Base-by-base conservation (phyloP, 83 land plant species). In the Larix sibirica region DNA sequence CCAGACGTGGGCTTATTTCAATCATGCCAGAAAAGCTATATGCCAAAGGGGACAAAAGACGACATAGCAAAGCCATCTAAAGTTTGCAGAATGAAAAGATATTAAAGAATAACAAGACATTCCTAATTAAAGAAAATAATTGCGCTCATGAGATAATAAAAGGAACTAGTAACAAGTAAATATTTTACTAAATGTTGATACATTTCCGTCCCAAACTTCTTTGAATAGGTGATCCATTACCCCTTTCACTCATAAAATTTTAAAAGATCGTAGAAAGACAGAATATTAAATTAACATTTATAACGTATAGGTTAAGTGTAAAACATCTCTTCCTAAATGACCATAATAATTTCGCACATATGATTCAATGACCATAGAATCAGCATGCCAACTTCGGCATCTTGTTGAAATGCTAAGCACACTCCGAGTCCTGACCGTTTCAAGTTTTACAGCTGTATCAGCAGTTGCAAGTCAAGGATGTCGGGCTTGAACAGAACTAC, bases 341-440 rank as follows among this genome's bases (percentile, higher is more conserved):
- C n/a, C 50, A 40, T 8, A 33, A n/a, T 6, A 40, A 17, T 71
- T 3, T 71, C 20, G 50, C 17, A 20, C n/a, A 71, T 42, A 38
- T 71, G 47, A n/a, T 71, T n/a, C n/a, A 42, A 42, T 71, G 76
- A n/a, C 54, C 77, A 42, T 71, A 8, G 9, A 20, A 71, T 36
- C 21, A 71, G 54, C 56, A 54, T 42, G 54, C 38, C 76, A 40
- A 71, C 50, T 71, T 42, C 36, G 76, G 24, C 23, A 71, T 47
- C 76, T 71, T 28, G 20, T 20, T 71, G 76, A 71, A 71, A 71
- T 38, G 76, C 73, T 71, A 42, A 47, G 20, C 21, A 42, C 76
- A 69, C 42, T 42, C 76, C 54, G 50, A 71, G 77, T 40, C 54
- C 77, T 42, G 56, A 71, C 17, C 17, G 77, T 71, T 71, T 71